phyloP scores from a whole-genome alignment of 768 basidiomycete species.

The Trametes meyenii region DNA sequence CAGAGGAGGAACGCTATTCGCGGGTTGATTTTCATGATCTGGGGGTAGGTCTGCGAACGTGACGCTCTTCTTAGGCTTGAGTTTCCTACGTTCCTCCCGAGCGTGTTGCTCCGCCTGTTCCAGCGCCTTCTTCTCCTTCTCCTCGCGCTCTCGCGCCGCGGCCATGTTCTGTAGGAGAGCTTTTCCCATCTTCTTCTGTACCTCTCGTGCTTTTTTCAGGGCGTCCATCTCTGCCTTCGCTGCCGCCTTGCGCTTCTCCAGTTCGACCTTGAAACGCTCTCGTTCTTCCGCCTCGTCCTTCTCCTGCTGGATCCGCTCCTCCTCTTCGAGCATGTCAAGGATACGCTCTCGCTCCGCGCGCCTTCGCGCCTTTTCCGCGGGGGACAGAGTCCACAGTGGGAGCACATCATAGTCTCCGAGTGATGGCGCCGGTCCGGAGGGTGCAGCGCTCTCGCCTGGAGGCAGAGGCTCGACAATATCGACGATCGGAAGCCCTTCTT shows the following conservation, averaged over 20 bases:
- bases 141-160: constrained; percentile 43
- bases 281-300: constrained; percentile 44
- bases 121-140: constrained; percentile 36
- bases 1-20: constrained; percentile 23
- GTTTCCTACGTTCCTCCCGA: constrained; percentile 34
- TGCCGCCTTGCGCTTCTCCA: constrained; percentile 54
- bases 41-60: constrained; percentile 56
- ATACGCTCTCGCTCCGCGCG: constrained; percentile 64
- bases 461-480: constrained; percentile 69
- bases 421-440: constrained; percentile 15
- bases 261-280: constrained; percentile 48
- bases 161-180: constrained; percentile 56
- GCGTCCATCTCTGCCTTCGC: constrained; percentile 44
- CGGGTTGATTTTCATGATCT: constrained; percentile 31
- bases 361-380: constrained; percentile 50
- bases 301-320: constrained; percentile 54
- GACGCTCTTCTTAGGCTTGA: constrained; percentile 62
- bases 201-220: constrained; percentile 44
- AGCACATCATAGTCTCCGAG: constrained; percentile 49
- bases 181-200: constrained; percentile 81
- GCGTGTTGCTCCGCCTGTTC: constrained; percentile 33
- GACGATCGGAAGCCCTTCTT: constrained; percentile 79
- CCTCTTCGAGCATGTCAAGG: constrained; percentile 70
- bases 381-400: constrained; percentile 48
- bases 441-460: constrained; percentile 18